Evolutionary conservation across 2,329 filamentous ascomycete species (phyloP).

Genomic region (Aspergillus latus): DNA sequence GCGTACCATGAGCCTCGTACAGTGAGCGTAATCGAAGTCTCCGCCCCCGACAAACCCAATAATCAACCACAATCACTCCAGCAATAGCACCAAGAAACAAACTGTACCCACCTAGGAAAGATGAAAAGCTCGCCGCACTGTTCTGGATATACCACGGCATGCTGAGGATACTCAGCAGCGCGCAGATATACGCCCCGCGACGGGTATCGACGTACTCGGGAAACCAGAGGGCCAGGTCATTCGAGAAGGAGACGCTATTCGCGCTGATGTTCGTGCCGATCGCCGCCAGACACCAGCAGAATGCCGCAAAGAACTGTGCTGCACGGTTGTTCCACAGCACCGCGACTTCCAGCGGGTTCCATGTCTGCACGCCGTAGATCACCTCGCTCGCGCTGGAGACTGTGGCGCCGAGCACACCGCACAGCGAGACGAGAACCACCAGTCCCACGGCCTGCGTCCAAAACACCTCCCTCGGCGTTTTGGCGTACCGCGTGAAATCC

Average conservation of each 20-base stretch:
- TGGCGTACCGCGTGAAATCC: slow-evolving; percentile 17
- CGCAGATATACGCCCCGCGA: slow-evolving; percentile 12
- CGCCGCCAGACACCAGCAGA: slow-evolving; percentile 12
- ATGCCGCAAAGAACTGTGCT: slow-evolving; percentile 15
- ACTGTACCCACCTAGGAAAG: slow-evolving; percentile 16
- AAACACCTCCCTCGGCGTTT: slow-evolving; percentile 5
- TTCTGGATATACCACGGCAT: slow-evolving; percentile 18
- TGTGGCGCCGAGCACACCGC: slow-evolving; percentile 14
- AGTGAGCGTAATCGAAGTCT: slow-evolving; percentile 8
- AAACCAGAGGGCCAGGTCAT: slow-evolving; percentile 9
- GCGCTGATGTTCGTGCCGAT: slow-evolving; percentile 15
- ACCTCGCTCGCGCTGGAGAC: slow-evolving; percentile 13
- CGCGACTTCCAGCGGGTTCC: slow-evolving; percentile 15
- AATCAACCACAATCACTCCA: slow-evolving; percentile 12
- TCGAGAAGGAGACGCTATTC: slow-evolving; percentile 14
- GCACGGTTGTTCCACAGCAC: slow-evolving; percentile 14
- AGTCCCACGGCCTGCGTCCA: slow-evolving; percentile 13
- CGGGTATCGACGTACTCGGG: slow-evolving; percentile 9
- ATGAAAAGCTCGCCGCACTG: slow-evolving; percentile 12
- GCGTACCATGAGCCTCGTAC: slow-evolving; percentile 11
- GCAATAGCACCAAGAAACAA: slow-evolving; percentile 15
- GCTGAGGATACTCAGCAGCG: slow-evolving; percentile 9
- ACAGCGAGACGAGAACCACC: slow-evolving; percentile 12
- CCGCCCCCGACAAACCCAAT: slow-evolving; percentile 12
- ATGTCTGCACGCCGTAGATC: slow-evolving; percentile 15